phyloP scores from a whole-genome alignment of 371 early-diverging fungal species.

The Circinella umbellata region DNA sequence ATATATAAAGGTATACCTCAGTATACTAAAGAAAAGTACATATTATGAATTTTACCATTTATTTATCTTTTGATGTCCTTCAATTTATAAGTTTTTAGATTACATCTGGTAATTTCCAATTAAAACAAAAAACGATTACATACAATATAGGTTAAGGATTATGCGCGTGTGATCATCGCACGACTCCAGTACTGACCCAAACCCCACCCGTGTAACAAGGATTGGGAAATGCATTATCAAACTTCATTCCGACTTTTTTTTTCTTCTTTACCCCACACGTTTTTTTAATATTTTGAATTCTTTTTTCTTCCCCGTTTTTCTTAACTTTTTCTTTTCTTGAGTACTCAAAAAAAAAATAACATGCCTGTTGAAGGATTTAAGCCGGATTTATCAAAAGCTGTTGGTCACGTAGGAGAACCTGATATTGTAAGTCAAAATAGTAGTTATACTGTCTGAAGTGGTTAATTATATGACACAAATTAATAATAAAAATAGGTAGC shows the following conservation, averaged over 20 bases:
- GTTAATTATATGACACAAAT: not conserved
- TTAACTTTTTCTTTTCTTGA: not conserved
- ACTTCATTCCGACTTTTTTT: not conserved
- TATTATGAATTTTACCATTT: too few species aligned
- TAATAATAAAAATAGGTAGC: constrained; percentile 36
- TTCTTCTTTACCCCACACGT: not conserved
- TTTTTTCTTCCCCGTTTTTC: constrained; percentile 3
- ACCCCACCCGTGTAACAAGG: constrained; percentile 4
- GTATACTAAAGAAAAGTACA: too few species aligned
- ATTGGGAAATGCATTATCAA: constrained; percentile 1
- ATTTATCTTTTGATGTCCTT: too few species aligned
- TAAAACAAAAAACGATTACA: not conserved
- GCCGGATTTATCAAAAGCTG: constrained; percentile 58
- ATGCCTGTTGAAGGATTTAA: constrained; percentile 25
- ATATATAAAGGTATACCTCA: too few species aligned
- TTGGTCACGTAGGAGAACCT: constrained; percentile 44
- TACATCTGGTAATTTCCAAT: not conserved
- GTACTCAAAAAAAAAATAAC: not conserved
- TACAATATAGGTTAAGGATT: not conserved
- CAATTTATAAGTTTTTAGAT: too few species aligned
- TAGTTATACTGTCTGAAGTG: not conserved
- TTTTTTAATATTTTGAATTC: not conserved
- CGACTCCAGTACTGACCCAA: not conserved
- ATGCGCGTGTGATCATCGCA: constrained; percentile 10
- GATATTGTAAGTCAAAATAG: constrained; percentile 20